phyloP scores from a whole-genome alignment of 345 rosid genomes.

The Moringa oleifera region DNA sequence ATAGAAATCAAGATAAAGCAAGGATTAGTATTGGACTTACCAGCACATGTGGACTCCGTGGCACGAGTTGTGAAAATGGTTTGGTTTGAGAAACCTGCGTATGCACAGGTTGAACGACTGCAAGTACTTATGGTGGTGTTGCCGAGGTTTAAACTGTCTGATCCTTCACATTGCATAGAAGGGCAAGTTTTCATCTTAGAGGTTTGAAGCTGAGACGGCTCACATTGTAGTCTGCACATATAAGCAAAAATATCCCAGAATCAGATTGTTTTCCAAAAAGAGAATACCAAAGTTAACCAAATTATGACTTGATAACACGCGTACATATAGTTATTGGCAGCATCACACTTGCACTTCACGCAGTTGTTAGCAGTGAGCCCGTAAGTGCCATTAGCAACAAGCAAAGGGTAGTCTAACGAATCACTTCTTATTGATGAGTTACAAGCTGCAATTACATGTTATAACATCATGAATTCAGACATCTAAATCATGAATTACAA shows the following conservation, averaged over 20 bases:
- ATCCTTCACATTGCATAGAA: slow-evolving; percentile 42
- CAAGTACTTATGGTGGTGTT: slow-evolving; percentile 36
- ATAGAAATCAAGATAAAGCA: no score
- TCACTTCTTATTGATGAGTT: slow-evolving; percentile 40
- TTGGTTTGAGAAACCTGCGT: slow-evolving; percentile 51
- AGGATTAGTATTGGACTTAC: no score
- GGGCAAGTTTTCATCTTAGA: slow-evolving; percentile 45
- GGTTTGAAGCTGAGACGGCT: slow-evolving; percentile 35
- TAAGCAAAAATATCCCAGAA: slow-evolving; percentile 1
- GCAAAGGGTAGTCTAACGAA: slow-evolving; percentile 47
- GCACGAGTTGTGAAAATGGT: slow-evolving; percentile 35
- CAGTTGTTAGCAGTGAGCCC: slow-evolving; percentile 55
- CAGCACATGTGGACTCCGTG: slow-evolving; percentile 34
- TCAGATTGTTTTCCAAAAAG: slow-evolving; percentile 1
- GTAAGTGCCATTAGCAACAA: slow-evolving; percentile 46
- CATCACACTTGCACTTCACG: slow-evolving; percentile 53
- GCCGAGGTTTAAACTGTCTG: slow-evolving; percentile 33
- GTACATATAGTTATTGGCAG: slow-evolving; percentile 65
- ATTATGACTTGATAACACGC: slow-evolving; percentile 13
- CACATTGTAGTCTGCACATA: slow-evolving; percentile 57
- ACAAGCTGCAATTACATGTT: slow-evolving; percentile 46
- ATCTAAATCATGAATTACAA: not conserved
- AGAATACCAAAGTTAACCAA: not conserved
- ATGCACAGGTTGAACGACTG: slow-evolving; percentile 43
- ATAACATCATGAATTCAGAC: slow-evolving; percentile 1